These are phyloP conservation scores for Aegilops bicornis DNA, from an alignment of 176 grass and related monocot species.

Conservation along the genomic window DNA sequence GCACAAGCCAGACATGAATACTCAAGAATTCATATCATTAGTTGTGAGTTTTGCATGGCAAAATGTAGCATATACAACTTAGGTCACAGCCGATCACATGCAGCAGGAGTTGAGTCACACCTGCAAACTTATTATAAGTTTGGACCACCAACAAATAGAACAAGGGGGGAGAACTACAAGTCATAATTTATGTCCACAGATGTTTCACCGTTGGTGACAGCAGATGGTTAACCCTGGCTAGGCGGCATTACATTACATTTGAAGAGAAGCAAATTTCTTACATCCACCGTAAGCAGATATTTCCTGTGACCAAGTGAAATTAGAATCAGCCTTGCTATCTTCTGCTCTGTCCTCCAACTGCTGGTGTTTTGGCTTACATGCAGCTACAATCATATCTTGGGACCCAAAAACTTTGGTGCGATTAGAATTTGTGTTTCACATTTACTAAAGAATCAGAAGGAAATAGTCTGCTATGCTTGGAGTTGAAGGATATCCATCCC, in stretches of 20 bases:
- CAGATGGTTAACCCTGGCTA: conserved; percentile 34
- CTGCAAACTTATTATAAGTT: background rate
- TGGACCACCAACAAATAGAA: background rate
- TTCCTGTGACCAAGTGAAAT: conserved; percentile 26
- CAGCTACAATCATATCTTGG: conserved; percentile 46
- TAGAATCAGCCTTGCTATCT: conserved; percentile 38
- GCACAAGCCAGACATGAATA: background rate
- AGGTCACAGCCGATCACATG: background rate
- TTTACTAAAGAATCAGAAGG: conserved; percentile 60
- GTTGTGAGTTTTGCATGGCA: background rate
- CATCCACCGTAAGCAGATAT: conserved; percentile 12
- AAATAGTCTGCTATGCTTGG: conserved; percentile 4
- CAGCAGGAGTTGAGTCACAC: background rate
- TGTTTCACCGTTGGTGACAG: background rate
- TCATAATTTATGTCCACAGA: conserved; percentile 11
- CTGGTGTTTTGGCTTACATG: conserved; percentile 41
- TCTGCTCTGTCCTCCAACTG: conserved; percentile 34
- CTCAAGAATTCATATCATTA: background rate
- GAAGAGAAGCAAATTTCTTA: background rate
- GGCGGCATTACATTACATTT: conserved; percentile 42
- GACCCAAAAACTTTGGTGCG: conserved; percentile 32
- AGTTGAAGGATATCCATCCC: conserved; percentile 19
- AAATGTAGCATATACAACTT: conserved; percentile 7
- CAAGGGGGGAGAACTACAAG: background rate
- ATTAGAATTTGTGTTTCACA: conserved; percentile 55